Percentiles rank a stretch among this genome's conserved stretches.
Evolutionary conservation across 345 rosid species (phyloP).

Genomic region (Carallia brachiata): DNA sequence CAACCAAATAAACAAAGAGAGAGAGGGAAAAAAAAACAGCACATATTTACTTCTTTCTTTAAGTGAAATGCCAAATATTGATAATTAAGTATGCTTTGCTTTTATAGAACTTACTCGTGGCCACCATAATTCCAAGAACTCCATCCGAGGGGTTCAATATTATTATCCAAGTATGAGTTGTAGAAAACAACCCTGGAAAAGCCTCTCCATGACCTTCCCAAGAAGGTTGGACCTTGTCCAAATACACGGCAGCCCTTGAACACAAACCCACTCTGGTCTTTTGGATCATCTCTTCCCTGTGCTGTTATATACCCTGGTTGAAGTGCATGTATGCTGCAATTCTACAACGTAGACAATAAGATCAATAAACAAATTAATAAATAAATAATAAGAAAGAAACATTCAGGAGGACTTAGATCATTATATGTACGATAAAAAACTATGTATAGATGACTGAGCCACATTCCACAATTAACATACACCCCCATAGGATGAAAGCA

Average conservation of each 20-base stretch:
- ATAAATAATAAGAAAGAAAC: not conserved
- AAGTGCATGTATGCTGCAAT: conserved; percentile 44
- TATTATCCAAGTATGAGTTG: conserved; percentile 24
- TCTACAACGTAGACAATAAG: conserved; percentile 21
- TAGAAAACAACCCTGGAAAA: conserved; percentile 54
- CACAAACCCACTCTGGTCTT: conserved; percentile 48
- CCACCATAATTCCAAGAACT: conserved; percentile 36
- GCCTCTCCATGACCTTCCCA: conserved; percentile 64
- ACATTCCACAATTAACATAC: too few relatives aligned
- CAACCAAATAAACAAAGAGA: not conserved
- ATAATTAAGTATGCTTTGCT: not conserved
- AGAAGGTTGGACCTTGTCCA: conserved; percentile 35
- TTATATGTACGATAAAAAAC: too few relatives aligned
- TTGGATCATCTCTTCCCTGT: conserved; percentile 42
- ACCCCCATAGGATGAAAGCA: too few relatives aligned
- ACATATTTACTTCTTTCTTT: not conserved
- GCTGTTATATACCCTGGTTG: conserved; percentile 64
- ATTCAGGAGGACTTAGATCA: too few relatives aligned
- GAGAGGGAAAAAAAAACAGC: not conserved
- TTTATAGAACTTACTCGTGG: conserved; percentile 30
- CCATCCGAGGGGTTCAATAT: conserved; percentile 48
- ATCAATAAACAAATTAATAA: not conserved
- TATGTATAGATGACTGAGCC: too few relatives aligned
- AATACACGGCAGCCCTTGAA: conserved; percentile 46
- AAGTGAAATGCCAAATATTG: not conserved